phyloP scores from a whole-genome alignment of 202 grass and related monocot genomes.

The Dendrocalamus latiflorus region DNA sequence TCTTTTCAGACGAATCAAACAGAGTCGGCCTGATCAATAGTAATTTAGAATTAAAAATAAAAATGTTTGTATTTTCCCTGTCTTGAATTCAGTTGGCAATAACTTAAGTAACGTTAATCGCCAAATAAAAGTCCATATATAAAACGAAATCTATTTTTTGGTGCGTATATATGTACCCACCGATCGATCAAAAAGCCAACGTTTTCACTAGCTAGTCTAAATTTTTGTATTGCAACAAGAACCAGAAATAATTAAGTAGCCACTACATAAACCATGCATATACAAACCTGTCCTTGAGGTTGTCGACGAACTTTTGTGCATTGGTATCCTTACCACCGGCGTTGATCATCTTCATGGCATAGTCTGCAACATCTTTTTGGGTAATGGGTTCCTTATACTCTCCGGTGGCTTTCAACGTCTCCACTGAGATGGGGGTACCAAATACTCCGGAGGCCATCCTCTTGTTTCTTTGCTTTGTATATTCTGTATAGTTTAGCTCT shows the following conservation, averaged over 20 bases:
- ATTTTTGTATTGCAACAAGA: neutral
- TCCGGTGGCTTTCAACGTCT: neutral
- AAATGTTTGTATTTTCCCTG: neutral
- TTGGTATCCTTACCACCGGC: neutral
- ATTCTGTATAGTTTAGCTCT: no score
- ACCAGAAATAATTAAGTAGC: neutral
- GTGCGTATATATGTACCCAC: neutral
- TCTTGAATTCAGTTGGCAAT: neutral
- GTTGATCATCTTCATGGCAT: conserved; percentile 14
- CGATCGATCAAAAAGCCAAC: neutral
- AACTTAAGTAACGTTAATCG: neutral
- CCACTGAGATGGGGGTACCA: neutral
- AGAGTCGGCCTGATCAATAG: no score
- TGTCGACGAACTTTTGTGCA: neutral
- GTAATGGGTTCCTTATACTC: neutral
- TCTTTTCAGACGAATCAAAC: no score
- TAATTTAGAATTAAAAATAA: neutral
- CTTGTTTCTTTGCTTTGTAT: neutral
- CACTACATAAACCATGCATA: neutral
- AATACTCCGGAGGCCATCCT: neutral
- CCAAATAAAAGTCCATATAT: neutral
- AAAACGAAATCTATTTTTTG: neutral
- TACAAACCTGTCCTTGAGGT: neutral
- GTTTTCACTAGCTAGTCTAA: neutral
- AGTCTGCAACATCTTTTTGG: neutral